Conservation (phyloP, 371 early-diverging fungal genomes). For the Mortierella sp. region DNA sequence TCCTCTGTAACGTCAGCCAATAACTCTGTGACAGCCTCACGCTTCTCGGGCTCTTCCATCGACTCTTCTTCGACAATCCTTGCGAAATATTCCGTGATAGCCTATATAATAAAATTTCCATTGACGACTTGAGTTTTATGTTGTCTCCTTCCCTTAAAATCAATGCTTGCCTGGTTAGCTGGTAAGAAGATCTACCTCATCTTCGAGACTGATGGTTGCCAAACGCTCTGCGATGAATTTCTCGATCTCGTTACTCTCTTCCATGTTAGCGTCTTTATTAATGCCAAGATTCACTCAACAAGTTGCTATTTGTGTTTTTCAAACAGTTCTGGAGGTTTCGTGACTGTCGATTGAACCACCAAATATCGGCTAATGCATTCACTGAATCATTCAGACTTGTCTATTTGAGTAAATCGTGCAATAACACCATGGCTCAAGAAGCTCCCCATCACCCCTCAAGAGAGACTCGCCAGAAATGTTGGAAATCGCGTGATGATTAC, state of each 20-base stretch:
- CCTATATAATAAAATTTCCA: constrained; percentile 16
- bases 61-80: constrained; percentile 68
- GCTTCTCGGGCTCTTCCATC: constrained; percentile 68
- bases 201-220: constrained; percentile 40
- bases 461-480: constrained; percentile 49
- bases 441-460: constrained; percentile 44
- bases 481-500: constrained; percentile 50
- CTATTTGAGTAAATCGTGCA: not conserved
- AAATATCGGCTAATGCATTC: no score
- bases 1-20: constrained; percentile 63
- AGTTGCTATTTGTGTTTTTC: not conserved
- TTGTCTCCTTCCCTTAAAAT: not conserved
- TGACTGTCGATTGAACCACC: no score
- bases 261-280: constrained; percentile 9
- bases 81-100: constrained; percentile 67
- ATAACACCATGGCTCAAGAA: constrained; percentile 29
- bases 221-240: constrained; percentile 41
- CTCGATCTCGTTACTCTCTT: constrained; percentile 46
- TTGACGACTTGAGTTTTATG: no score
- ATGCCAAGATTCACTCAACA: no score
- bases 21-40: constrained; percentile 67
- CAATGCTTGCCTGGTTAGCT: not conserved
- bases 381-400: not conserved
- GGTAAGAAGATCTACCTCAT: constrained; percentile 33
- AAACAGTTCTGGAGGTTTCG: not conserved